Evolutionary conservation across 108 stramenopile species (phyloP).

Genomic region (Nitzschia palea): DNA sequence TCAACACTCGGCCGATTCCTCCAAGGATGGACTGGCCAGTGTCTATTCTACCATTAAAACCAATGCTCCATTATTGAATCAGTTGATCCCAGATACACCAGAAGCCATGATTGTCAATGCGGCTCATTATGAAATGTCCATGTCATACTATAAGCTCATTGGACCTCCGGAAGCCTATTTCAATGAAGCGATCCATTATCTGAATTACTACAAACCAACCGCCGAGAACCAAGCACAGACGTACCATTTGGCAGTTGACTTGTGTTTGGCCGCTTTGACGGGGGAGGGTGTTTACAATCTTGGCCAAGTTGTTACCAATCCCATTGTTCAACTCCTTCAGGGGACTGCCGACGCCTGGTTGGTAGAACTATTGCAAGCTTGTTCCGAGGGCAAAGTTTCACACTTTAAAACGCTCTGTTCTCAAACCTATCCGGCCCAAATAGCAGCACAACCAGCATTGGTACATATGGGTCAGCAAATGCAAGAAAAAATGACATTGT

Average conservation of each 20-base stretch:
- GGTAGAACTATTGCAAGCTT: slow-evolving; percentile 79
- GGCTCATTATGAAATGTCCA: slow-evolving; percentile 86
- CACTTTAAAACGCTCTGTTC: slow-evolving; percentile 65
- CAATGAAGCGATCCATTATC: slow-evolving; percentile 83
- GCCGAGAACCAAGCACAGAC: slow-evolving; percentile 25
- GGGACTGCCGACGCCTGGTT: slow-evolving; percentile 82
- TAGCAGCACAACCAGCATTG: slow-evolving; percentile 86
- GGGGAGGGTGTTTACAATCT: slow-evolving; percentile 98
- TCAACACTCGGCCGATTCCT: slow-evolving; percentile 7
- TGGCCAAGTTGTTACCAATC: slow-evolving; percentile 92
- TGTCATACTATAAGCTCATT: slow-evolving; percentile 91
- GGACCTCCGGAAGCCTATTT: slow-evolving; percentile 96
- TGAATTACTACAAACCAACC: slow-evolving; percentile 68
- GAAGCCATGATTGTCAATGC: slow-evolving; percentile 83
- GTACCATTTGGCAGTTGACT: slow-evolving; percentile 80
- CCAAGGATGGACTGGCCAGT: slow-evolving; percentile 42
- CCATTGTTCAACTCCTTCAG: slow-evolving; percentile 69
- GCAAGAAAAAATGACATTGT: slow-evolving; percentile 93
- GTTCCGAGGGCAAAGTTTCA: slow-evolving; percentile 86
- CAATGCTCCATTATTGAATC: slow-evolving; percentile 55
- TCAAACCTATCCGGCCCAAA: slow-evolving; percentile 53
- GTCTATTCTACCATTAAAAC: slow-evolving; percentile 55
- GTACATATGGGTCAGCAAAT: slow-evolving; percentile 75
- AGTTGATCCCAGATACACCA: slow-evolving; percentile 50
- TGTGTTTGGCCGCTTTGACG: slow-evolving; percentile 93